These are phyloP conservation scores for Pyrus hybrid DNA, from an alignment of 331 rosid species.

Conservation along the genomic window DNA sequence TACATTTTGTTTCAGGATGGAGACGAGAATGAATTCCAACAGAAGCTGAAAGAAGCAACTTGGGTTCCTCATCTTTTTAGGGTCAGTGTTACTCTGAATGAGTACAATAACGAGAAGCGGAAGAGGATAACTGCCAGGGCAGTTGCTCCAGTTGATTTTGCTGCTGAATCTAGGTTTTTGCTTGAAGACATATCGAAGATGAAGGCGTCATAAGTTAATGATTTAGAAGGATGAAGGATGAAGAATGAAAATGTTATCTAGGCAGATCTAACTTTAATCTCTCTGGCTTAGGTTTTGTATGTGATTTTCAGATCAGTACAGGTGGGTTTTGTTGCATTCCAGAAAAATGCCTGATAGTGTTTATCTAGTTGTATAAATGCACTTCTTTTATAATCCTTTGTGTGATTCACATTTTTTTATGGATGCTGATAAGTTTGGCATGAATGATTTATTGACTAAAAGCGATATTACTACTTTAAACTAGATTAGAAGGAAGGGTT, in stretches of 20 bases:
- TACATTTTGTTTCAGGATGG: conserved; percentile 33
- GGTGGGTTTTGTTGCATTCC: no score
- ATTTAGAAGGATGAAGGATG: background rate
- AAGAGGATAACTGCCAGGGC: conserved; percentile 71
- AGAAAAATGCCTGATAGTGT: background rate
- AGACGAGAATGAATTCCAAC: conserved; percentile 42
- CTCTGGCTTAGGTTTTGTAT: background rate
- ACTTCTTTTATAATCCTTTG: background rate
- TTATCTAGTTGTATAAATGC: background rate
- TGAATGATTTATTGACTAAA: background rate
- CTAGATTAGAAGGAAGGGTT: background rate
- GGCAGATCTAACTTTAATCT: background rate
- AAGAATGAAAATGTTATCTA: background rate
- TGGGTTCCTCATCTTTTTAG: conserved; percentile 79
- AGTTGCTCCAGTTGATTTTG: conserved; percentile 72
- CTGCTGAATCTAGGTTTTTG: conserved; percentile 64
- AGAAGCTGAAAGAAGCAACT: conserved; percentile 66
- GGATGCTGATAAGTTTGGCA: background rate
- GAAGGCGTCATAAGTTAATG: conserved; percentile 12
- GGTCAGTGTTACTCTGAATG: conserved; percentile 68
- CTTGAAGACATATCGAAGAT: conserved; percentile 79
- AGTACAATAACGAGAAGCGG: conserved; percentile 74
- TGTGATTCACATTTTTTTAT: background rate
- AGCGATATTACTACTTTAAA: background rate
- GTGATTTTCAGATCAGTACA: no score